Evolutionary conservation across 768 basidiomycete species (phyloP).

Genomic region (Butyriboletus loyo): DNA sequence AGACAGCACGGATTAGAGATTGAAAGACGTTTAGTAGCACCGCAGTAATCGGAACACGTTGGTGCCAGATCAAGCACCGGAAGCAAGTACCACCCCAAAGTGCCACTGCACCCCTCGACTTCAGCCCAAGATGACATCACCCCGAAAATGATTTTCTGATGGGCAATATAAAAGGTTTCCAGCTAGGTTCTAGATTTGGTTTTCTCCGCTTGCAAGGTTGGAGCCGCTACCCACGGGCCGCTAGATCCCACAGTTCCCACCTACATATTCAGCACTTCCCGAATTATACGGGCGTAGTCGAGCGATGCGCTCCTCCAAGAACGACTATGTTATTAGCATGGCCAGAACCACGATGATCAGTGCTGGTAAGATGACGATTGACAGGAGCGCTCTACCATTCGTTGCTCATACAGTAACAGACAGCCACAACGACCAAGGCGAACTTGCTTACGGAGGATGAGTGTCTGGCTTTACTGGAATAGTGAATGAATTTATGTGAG

Average conservation of each 20-base stretch:
- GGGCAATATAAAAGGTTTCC: not conserved
- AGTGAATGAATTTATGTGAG: not conserved
- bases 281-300: not conserved
- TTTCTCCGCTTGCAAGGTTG: not conserved
- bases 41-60: not conserved
- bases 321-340: not conserved
- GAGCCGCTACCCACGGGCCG: not conserved
- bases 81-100: not conserved
- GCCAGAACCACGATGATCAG: not conserved
- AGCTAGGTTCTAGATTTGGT: not conserved
- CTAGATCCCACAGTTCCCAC: not conserved
- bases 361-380: not conserved
- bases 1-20: not conserved
- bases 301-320: not conserved
- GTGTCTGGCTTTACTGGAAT: not conserved
- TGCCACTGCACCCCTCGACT: no score
- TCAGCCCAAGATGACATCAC: not conserved
- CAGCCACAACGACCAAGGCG: no score
- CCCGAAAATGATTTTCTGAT: no score
- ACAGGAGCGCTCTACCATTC: not conserved
- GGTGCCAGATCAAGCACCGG: not conserved
- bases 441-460: not conserved
- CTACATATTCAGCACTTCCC: not conserved
- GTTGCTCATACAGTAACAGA: not conserved
- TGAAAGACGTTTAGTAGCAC: not conserved